Conservation (phyloP, 768 basidiomycete genomes). For the Leucosporidium yakuticum region DNA sequence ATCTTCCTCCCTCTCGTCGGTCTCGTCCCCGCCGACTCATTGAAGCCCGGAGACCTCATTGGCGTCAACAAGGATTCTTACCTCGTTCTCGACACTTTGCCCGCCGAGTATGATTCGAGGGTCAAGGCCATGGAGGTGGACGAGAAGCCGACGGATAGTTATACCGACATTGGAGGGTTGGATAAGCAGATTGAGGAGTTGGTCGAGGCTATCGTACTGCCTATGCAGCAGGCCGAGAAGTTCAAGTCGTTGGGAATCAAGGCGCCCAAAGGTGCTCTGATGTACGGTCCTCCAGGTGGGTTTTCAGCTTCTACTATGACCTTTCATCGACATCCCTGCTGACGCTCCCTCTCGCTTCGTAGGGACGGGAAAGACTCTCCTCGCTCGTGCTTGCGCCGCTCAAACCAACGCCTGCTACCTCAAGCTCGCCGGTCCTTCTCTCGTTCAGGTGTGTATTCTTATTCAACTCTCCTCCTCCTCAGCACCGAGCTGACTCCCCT, state of each 20-base stretch:
- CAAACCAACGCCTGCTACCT: slow-evolving; percentile 97
- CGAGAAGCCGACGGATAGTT: slow-evolving; percentile 92
- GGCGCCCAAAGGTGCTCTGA: slow-evolving; percentile 93
- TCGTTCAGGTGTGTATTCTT: slow-evolving; percentile 62
- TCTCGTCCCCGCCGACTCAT: slow-evolving; percentile 84
- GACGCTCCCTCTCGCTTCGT: slow-evolving; percentile 4
- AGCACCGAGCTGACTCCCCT: neutral
- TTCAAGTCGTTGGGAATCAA: slow-evolving; percentile 98
- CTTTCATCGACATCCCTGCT: neutral
- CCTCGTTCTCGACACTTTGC: slow-evolving; percentile 87
- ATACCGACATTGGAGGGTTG: slow-evolving; percentile 93
- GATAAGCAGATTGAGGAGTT: slow-evolving; percentile 99
- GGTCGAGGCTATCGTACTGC: slow-evolving; percentile 93
- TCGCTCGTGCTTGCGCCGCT: slow-evolving; percentile 95
- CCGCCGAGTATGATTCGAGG: slow-evolving; percentile 93
- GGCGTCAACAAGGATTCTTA: slow-evolving; percentile 99
- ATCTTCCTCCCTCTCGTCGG: slow-evolving; percentile 98
- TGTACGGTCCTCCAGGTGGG: slow-evolving; percentile 96
- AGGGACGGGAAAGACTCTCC: slow-evolving; percentile 95
- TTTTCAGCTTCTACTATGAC: neutral
- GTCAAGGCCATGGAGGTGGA: slow-evolving; percentile 99
- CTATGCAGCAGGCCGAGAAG: slow-evolving; percentile 97
- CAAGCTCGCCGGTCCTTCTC: slow-evolving; percentile 92
- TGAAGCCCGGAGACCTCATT: slow-evolving; percentile 87
- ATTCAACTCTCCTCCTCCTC: neutral